Conservation (phyloP, 352 stramenopile species). For the Phytophthora brassicae region DNA sequence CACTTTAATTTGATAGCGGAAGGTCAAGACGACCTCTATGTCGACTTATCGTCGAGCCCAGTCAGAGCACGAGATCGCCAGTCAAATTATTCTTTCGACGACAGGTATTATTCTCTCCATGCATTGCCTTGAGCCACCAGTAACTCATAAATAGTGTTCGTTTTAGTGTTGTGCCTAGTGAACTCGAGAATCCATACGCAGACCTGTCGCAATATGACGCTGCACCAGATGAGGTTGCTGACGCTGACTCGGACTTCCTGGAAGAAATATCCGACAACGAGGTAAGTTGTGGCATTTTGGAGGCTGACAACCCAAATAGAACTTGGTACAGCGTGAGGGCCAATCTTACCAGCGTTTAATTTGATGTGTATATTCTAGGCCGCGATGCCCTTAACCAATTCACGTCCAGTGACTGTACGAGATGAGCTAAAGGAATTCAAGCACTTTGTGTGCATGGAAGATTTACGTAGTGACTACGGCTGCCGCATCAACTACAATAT, state of each 20-base stretch:
- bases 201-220: constrained; percentile 37
- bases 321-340: too few species aligned
- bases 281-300: constrained; percentile 21
- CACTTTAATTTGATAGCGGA: constrained; percentile 7
- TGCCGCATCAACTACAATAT: constrained; percentile 68
- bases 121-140: background rate
- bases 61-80: constrained; percentile 2
- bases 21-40: constrained; percentile 19
- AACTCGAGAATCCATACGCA: constrained; percentile 46
- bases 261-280: constrained; percentile 77
- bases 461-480: constrained; percentile 48
- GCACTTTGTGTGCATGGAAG: constrained; percentile 68
- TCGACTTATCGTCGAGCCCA: constrained; percentile 41
- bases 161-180: constrained; percentile 16
- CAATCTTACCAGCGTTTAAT: too few species aligned
- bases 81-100: constrained; percentile 14
- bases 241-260: constrained; percentile 32
- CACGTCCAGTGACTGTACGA: constrained; percentile 24
- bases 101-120: constrained; percentile 15
- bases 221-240: constrained; percentile 20
- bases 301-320: background rate
- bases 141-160: constrained; percentile 7
- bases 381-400: constrained; percentile 17
- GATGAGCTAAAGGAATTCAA: constrained; percentile 60
- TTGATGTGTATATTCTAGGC: constrained; percentile 1